Percentiles rank a stretch among this genome's conserved stretches.
phyloP scores from a whole-genome alignment of 768 basidiomycete genomes.

The Leccinum ochraceum region DNA sequence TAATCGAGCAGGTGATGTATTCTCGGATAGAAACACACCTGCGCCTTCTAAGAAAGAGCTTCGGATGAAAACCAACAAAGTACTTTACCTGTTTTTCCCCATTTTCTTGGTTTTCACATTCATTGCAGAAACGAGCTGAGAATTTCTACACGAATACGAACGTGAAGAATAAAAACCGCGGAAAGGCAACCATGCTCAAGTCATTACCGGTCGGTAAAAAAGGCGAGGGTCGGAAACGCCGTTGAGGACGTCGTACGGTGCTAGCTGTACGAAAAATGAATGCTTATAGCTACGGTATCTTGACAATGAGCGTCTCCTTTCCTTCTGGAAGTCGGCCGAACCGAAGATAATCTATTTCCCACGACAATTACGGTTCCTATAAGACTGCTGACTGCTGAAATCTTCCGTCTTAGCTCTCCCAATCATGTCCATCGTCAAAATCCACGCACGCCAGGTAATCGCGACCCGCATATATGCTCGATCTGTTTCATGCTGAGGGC shows the following conservation, averaged over 20 bases:
- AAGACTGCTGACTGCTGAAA: constrained; percentile 19
- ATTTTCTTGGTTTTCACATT: constrained; percentile 11
- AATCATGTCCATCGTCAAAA: constrained; percentile 89
- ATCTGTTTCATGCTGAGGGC: constrained; percentile 13
- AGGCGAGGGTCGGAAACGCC: constrained; percentile 41
- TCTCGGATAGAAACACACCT: constrained; percentile 37
- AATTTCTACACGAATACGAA: constrained; percentile 89
- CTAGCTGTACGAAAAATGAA: constrained; percentile 14
- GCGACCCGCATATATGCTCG: constrained; percentile 2
- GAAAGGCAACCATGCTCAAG: constrained; percentile 61
- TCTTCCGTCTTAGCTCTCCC: constrained; percentile 28
- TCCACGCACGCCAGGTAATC: constrained; percentile 88
- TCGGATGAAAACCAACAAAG: constrained; percentile 95
- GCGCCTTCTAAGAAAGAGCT: constrained; percentile 53
- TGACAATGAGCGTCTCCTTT: neutral
- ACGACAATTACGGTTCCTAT: constrained; percentile 25
- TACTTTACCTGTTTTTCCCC: constrained; percentile 26
- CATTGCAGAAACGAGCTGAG: constrained; percentile 71
- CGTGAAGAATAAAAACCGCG: constrained; percentile 84
- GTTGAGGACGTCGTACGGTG: constrained; percentile 20
- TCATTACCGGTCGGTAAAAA: constrained; percentile 55
- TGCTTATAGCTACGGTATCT: constrained; percentile 10
- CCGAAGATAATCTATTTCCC: constrained; percentile 40
- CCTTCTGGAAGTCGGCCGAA: neutral
- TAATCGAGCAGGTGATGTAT: constrained; percentile 27